Conservation (phyloP, 75 land plant species). For the Pinus albicaulis region DNA sequence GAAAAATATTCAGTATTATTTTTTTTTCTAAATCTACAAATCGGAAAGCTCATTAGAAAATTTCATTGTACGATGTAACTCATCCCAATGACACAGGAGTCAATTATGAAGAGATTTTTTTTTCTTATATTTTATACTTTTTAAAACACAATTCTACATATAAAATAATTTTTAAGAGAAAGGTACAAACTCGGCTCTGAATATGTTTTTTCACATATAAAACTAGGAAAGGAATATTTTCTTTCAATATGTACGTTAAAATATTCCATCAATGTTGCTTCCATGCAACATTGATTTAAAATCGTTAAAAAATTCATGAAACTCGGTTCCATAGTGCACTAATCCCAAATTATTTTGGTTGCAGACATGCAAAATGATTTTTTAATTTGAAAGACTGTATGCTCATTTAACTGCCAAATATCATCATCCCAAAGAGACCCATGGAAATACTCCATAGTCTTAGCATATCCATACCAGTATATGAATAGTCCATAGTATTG, state of each 20-base stretch:
- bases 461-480: not conserved
- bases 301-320: not conserved
- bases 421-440: constrained; percentile 1
- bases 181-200: too few species aligned
- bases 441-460: not conserved
- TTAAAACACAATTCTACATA: too few species aligned
- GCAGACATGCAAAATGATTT: not conserved
- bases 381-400: not conserved
- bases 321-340: not conserved
- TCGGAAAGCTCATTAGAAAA: too few species aligned
- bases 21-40: too few species aligned
- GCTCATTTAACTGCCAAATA: constrained; percentile 1
- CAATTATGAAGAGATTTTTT: too few species aligned
- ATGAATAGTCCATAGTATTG: not conserved
- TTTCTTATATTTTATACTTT: too few species aligned
- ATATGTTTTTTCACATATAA: too few species aligned
- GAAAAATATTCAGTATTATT: too few species aligned
- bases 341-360: not conserved
- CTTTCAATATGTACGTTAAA: not conserved
- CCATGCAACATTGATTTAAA: not conserved
- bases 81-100: too few species aligned
- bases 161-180: too few species aligned
- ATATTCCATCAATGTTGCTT: not conserved
- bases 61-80: too few species aligned
- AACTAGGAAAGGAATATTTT: too few species aligned